Conservation (phyloP, 1,284 basidiomycete species). For the Leccinum ponderosum region DNA sequence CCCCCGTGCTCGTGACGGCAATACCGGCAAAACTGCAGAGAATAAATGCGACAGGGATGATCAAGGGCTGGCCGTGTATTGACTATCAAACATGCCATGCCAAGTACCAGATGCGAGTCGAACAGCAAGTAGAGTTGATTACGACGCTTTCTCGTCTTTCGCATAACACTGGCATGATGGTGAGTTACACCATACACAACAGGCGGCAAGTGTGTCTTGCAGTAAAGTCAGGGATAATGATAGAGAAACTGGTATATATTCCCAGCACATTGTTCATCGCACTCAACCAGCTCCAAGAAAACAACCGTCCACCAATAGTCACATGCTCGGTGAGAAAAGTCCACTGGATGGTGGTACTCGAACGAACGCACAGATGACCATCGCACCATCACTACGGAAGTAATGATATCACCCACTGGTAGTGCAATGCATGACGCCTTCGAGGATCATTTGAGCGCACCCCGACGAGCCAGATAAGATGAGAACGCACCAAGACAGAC, state of each 20-base stretch:
- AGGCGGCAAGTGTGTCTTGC: conserved; percentile 28
- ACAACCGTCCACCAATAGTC: conserved; percentile 31
- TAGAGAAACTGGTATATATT: conserved; percentile 18
- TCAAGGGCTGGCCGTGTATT: conserved; percentile 53
- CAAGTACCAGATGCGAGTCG: conserved; percentile 3
- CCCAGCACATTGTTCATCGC: too few species aligned
- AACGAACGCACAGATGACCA: too few species aligned
- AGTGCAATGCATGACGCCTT: too few species aligned
- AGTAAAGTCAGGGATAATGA: conserved; percentile 28
- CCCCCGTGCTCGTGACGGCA: conserved; percentile 53
- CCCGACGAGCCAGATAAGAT: too few species aligned
- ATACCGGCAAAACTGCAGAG: conserved; percentile 59
- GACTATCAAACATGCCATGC: conserved; percentile 29
- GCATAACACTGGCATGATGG: conserved; percentile 27
- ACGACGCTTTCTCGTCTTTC: conserved; percentile 30
- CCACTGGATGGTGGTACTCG: too few species aligned
- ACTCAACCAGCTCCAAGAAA: too few species aligned
- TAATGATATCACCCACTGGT: too few species aligned
- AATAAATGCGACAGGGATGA: conserved; percentile 50
- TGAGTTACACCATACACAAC: conserved; percentile 2
- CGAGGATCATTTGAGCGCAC: too few species aligned
- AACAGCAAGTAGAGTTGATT: conserved; percentile 1
- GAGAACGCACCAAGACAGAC: too few species aligned
- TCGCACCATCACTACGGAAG: too few species aligned
- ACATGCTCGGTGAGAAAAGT: conserved; percentile 30